These are phyloP conservation scores for Salvia hispanica DNA, from an alignment of 257 asterid species.

Conservation along the genomic window DNA sequence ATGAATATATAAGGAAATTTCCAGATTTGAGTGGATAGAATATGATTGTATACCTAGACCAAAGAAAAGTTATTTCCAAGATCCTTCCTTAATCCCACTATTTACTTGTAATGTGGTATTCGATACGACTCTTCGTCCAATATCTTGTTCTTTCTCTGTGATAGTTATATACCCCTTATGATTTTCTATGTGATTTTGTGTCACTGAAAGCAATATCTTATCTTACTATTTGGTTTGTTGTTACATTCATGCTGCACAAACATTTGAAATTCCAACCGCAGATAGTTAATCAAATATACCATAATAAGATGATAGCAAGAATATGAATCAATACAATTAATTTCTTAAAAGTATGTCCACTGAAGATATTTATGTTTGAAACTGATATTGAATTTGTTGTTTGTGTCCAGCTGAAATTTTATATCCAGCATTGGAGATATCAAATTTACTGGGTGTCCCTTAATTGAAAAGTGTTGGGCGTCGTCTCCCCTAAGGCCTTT, in stretches of 20 bases:
- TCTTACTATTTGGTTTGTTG: constrained; percentile 36
- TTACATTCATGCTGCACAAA: constrained; percentile 38
- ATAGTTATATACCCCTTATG: neutral
- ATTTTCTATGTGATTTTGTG: constrained; percentile 7
- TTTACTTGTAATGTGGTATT: neutral
- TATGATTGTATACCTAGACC: constrained; percentile 30
- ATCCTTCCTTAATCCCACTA: neutral
- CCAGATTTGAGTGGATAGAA: constrained; percentile 17
- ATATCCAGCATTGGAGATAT: neutral
- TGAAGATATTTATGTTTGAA: constrained; percentile 14
- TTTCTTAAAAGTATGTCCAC: constrained; percentile 24
- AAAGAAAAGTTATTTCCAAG: neutral
- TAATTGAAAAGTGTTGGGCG: constrained; percentile 1
- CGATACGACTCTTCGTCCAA: neutral
- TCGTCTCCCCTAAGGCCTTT: neutral
- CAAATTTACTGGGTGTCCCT: neutral
- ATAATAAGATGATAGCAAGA: constrained; percentile 26
- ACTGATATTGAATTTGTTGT: neutral
- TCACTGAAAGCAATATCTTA: constrained; percentile 42
- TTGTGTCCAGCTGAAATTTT: neutral
- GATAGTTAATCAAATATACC: constrained; percentile 25
- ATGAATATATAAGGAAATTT: constrained; percentile 16
- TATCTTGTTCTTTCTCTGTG: neutral
- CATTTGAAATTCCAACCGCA: constrained; percentile 41
- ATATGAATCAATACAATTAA: constrained; percentile 1